phyloP scores from a whole-genome alignment of 2,329 filamentous ascomycete species.

The Diaporthe caulivora region DNA sequence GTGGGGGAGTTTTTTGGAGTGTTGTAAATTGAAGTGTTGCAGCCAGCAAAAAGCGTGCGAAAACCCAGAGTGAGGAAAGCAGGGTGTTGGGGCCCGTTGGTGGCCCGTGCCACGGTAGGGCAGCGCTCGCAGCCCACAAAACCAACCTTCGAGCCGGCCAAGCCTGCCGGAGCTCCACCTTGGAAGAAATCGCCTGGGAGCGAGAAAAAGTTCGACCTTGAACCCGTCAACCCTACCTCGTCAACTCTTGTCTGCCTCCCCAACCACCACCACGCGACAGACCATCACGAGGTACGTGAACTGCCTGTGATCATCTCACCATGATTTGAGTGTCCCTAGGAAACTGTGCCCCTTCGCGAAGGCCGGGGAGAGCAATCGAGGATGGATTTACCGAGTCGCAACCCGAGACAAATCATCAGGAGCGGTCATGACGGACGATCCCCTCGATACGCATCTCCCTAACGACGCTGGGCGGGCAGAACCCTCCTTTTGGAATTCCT shows the following conservation, averaged over 20 bases:
- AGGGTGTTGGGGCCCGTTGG: background rate
- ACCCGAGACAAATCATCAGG: slow-evolving; percentile 32
- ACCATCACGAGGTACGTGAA: slow-evolving; percentile 48
- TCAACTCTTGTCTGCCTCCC: slow-evolving; percentile 11
- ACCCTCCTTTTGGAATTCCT: slow-evolving; percentile 66
- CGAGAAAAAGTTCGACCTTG: slow-evolving; percentile 42
- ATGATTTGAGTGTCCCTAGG: slow-evolving; percentile 47
- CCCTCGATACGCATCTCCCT: slow-evolving; percentile 73
- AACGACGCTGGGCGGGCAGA: slow-evolving; percentile 77
- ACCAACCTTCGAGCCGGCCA: slow-evolving; percentile 25
- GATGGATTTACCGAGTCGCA: slow-evolving; percentile 44
- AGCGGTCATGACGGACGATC: slow-evolving; percentile 38
- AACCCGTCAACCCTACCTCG: slow-evolving; percentile 22
- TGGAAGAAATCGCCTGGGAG: slow-evolving; percentile 39
- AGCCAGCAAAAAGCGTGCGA: slow-evolving; percentile 39
- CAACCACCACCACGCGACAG: slow-evolving; percentile 40
- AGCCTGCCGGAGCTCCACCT: slow-evolving; percentile 42
- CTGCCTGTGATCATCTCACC: slow-evolving; percentile 28
- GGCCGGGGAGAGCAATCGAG: slow-evolving; percentile 74
- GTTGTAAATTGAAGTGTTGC: slow-evolving; percentile 37
- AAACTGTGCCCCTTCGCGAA: slow-evolving; percentile 51
- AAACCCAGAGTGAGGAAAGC: slow-evolving; percentile 21
- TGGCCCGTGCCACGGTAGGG: slow-evolving; percentile 18
- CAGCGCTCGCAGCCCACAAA: slow-evolving; percentile 39
- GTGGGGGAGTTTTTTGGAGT: slow-evolving; percentile 44